Conservation (phyloP, 164 flowering plant genomes). For the Akebia trifoliata region DNA sequence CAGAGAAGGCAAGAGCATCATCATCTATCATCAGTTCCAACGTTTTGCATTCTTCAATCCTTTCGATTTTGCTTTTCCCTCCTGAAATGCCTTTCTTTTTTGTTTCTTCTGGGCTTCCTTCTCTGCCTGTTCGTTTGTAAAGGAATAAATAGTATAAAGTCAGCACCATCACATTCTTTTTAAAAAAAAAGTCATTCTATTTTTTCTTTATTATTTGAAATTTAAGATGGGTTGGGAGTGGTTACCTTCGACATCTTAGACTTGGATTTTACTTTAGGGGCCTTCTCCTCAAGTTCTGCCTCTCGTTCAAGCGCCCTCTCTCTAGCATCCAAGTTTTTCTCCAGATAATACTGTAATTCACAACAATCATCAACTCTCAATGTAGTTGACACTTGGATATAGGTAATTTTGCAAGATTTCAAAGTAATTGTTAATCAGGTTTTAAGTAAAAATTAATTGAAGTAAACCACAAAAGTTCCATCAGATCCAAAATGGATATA, state of each 20-base stretch:
- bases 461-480: no score
- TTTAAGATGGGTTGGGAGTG: no score
- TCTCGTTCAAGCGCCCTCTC: slow-evolving; percentile 74
- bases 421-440: neutral
- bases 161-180: neutral
- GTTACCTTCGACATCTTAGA: slow-evolving; percentile 96
- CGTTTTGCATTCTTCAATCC: slow-evolving; percentile 80
- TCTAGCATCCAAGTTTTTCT: slow-evolving; percentile 93
- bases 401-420: neutral
- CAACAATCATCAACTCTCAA: neutral
- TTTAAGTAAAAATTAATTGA: no score
- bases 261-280: slow-evolving; percentile 89
- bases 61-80: slow-evolving; percentile 80
- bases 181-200: neutral
- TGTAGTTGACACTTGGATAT: neutral
- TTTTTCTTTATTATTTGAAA: no score
- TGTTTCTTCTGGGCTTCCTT: slow-evolving; percentile 94
- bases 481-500: no score
- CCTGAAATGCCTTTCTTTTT: slow-evolving; percentile 80
- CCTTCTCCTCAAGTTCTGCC: slow-evolving; percentile 88
- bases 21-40: slow-evolving; percentile 83
- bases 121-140: slow-evolving; percentile 55
- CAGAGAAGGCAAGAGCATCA: no score
- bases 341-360: slow-evolving; percentile 72
- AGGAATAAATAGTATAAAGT: neutral